These are phyloP conservation scores for Paralagenidium karlingii DNA, from an alignment of 352 stramenopile genomes.

Conservation along the genomic window DNA sequence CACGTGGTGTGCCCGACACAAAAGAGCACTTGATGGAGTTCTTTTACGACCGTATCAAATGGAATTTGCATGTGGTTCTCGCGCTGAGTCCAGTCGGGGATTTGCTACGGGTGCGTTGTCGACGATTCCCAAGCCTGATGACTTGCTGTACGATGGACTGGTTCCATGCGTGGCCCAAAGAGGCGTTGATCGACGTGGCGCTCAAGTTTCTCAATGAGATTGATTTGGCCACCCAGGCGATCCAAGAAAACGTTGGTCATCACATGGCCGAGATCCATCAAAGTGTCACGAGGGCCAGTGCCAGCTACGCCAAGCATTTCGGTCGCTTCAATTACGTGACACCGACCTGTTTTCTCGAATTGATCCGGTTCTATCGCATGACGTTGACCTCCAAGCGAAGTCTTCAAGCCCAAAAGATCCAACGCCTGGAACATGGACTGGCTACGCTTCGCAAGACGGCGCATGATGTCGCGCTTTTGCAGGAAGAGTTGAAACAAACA, in stretches of 20 bases:
- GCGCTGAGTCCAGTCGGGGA: slow-evolving; percentile 76
- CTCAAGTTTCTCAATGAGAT: slow-evolving; percentile 77
- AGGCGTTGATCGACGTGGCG: slow-evolving; percentile 79
- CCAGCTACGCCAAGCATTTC: slow-evolving; percentile 57
- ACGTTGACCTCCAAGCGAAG: slow-evolving; percentile 50
- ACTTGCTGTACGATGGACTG: slow-evolving; percentile 71
- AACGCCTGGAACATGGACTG: slow-evolving; percentile 74
- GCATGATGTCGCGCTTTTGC: slow-evolving; percentile 57
- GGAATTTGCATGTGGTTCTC: slow-evolving; percentile 80
- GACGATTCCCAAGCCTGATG: slow-evolving; percentile 71
- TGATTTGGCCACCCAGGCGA: slow-evolving; percentile 36
- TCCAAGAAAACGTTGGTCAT: slow-evolving; percentile 87
- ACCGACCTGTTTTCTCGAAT: slow-evolving; percentile 86
- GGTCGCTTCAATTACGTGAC: slow-evolving; percentile 88
- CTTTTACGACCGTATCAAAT: slow-evolving; percentile 79
- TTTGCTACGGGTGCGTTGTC: slow-evolving; percentile 53
- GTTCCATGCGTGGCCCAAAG: slow-evolving; percentile 87
- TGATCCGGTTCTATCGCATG: slow-evolving; percentile 87
- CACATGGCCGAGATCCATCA: slow-evolving; percentile 89
- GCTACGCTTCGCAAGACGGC: slow-evolving; percentile 76
- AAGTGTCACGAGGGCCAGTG: slow-evolving; percentile 67
- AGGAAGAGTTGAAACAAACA: slow-evolving; percentile 77
- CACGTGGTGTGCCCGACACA: slow-evolving; percentile 74
- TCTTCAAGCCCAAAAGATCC: slow-evolving; percentile 44
- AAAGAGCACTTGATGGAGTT: slow-evolving; percentile 86